phyloP scores from a whole-genome alignment of 306 rosid genomes.

The Lablab purpureus region DNA sequence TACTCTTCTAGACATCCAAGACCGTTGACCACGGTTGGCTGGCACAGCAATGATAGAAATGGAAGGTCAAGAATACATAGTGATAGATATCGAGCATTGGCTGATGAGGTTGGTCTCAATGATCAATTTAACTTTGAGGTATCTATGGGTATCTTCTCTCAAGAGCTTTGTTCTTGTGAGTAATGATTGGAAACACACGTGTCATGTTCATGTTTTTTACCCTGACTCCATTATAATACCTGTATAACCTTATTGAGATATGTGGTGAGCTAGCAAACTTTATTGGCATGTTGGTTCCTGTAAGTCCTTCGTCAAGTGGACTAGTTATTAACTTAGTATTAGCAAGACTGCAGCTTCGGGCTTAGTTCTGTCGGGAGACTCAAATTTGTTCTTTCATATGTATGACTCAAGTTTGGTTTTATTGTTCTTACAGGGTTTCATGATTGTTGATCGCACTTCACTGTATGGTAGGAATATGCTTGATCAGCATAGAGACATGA shows the following conservation, averaged over 20 bases:
- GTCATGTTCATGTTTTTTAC: background rate
- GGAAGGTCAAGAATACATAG: constrained; percentile 67
- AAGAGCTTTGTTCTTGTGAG: constrained; percentile 1
- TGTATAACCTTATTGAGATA: background rate
- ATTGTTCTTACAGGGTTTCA: constrained; percentile 60
- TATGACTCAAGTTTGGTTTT: background rate
- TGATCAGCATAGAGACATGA: constrained; percentile 82
- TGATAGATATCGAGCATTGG: constrained; percentile 55
- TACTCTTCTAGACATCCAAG: constrained; percentile 64
- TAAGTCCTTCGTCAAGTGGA: constrained; percentile 11
- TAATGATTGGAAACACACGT: constrained; percentile 34
- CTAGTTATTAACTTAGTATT: background rate
- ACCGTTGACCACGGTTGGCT: constrained; percentile 54
- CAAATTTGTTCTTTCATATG: background rate
- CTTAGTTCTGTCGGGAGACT: background rate
- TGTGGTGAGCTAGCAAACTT: background rate
- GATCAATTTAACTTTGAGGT: constrained; percentile 63
- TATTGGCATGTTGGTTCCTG: background rate
- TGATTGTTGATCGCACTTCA: constrained; percentile 64
- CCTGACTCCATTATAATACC: background rate
- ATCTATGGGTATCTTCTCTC: constrained; percentile 16
- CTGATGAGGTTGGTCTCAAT: constrained; percentile 54
- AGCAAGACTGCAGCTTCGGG: constrained; percentile 5
- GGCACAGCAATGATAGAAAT: constrained; percentile 65
- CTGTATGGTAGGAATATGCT: constrained; percentile 61